Evolutionary conservation across 257 asterid species (phyloP), one percentile per base, ranked within the genome.

Genomic region (Vinca minor): DNA sequence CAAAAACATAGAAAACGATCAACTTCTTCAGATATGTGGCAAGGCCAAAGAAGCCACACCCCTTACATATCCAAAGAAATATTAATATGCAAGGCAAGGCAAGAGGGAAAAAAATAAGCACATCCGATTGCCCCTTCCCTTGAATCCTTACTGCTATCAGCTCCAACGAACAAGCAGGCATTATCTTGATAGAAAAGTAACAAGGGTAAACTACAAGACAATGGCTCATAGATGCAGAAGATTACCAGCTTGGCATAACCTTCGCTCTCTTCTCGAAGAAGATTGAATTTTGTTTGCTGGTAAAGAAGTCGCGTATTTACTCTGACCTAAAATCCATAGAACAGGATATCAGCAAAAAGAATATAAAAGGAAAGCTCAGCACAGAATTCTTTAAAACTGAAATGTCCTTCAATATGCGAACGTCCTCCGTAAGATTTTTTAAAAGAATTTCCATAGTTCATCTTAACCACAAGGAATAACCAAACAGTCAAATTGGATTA

Each of bases 291-390:
- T 44, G 99, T 93, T 83, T 93, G 99, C 74, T 93, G 99, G 80
- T 93, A 93, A 67, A 93, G 96, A 84, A 93, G 99, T 59, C 99
- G 95, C 32, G 99, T 93, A 74, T 93, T 93, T 70, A 93, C 99
- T 75, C 99, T 85, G 67, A 93, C 99, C 99, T 93, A 85, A 75
- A 80, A 77, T 47, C 54, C 61, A 56, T 69, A 69, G 35, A 54
- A 56, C 59, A 42, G 23, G 55, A 47, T 44, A 58, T 79, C 58
- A 77, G 61, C 59, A 26, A 61, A 64, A 69, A 67, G 4, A 4
- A 6, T 41, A 10, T 21, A 50, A 63, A 53, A 57, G 15, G 23
- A 59, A 26, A 55, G 46, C 60, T 56, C 25, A 50, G 21, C 54
- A 25, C 23, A 66, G 35, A 36, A 45, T 45, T 45, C 50, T 45